Percentiles rank a stretch among this genome's conserved stretches.
Evolutionary conservation across 2,329 filamentous ascomycete genomes (phyloP).

Genomic region (Fusarium sp.): DNA sequence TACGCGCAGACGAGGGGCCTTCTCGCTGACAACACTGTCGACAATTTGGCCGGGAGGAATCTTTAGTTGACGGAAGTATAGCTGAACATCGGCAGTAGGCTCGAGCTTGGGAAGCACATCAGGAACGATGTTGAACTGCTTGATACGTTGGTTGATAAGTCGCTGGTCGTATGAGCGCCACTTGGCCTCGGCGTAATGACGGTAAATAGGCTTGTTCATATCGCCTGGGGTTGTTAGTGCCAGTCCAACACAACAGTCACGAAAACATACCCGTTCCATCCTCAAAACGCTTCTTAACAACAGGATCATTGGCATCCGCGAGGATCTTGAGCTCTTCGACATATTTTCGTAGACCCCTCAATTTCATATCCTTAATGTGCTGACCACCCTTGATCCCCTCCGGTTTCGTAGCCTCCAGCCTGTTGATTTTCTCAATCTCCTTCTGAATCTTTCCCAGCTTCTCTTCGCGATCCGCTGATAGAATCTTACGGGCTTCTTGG

Average conservation of each 20-base stretch:
- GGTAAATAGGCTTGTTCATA: conserved; percentile 97
- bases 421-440: conserved; percentile 75
- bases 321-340: conserved; percentile 85
- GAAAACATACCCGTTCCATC: conserved; percentile 78
- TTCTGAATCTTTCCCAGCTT: conserved; percentile 79
- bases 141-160: conserved; percentile 84
- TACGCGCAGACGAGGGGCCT: conserved; percentile 78
- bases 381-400: conserved; percentile 70
- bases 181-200: conserved; percentile 84
- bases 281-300: conserved; percentile 93
- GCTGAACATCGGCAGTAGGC: conserved; percentile 80
- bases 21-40: conserved; percentile 77
- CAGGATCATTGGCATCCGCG: conserved; percentile 93
- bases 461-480: conserved; percentile 81
- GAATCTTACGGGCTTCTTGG: conserved; percentile 89
- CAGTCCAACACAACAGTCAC: neutral
- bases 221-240: conserved; percentile 69
- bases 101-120: conserved; percentile 86
- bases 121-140: conserved; percentile 87
- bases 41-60: conserved; percentile 83
- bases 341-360: conserved; percentile 76
- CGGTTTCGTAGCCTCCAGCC: conserved; percentile 69
- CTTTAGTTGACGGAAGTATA: conserved; percentile 79
- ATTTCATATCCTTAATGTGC: conserved; percentile 70
- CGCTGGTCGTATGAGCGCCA: conserved; percentile 87